Evolutionary conservation across 768 basidiomycete species (phyloP).

Genomic region (Suillus fuscotomentosus): DNA sequence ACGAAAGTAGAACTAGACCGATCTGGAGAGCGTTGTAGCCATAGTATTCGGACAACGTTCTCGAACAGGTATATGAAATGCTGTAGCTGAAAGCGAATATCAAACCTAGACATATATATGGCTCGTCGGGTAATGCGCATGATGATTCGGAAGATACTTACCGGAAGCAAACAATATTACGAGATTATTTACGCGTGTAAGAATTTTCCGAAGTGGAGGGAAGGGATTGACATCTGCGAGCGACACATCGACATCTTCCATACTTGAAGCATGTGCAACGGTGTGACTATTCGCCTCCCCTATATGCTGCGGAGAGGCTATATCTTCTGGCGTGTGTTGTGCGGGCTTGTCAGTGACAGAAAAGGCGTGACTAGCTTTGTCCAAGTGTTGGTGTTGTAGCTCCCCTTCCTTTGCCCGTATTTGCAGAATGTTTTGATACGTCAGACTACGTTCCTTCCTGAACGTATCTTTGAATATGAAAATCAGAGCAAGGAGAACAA

Average conservation of each 20-base stretch:
- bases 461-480: conserved; percentile 76
- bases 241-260: conserved; percentile 47
- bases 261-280: conserved; percentile 5
- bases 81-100: conserved; percentile 68
- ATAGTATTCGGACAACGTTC: conserved; percentile 65
- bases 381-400: conserved; percentile 10
- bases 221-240: conserved; percentile 69
- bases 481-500: conserved; percentile 51
- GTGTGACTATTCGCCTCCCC: conserved; percentile 2
- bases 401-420: conserved; percentile 32
- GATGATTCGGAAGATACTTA: conserved; percentile 10
- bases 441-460: conserved; percentile 71
- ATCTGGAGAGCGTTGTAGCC: conserved; percentile 64
- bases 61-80: conserved; percentile 66
- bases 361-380: conserved; percentile 14
- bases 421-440: conserved; percentile 65
- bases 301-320: conserved; percentile 12
- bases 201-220: conserved; percentile 51
- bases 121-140: neutral
- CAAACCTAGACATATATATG: conserved; percentile 39
- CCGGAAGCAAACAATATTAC: conserved; percentile 38
- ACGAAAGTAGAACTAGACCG: conserved; percentile 71
- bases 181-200: conserved; percentile 65
- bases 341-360: neutral
- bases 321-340: neutral